phyloP scores from a whole-genome alignment of 2,329 filamentous ascomycete genomes.

The Ophiocordyceps camponoti-floridani region DNA sequence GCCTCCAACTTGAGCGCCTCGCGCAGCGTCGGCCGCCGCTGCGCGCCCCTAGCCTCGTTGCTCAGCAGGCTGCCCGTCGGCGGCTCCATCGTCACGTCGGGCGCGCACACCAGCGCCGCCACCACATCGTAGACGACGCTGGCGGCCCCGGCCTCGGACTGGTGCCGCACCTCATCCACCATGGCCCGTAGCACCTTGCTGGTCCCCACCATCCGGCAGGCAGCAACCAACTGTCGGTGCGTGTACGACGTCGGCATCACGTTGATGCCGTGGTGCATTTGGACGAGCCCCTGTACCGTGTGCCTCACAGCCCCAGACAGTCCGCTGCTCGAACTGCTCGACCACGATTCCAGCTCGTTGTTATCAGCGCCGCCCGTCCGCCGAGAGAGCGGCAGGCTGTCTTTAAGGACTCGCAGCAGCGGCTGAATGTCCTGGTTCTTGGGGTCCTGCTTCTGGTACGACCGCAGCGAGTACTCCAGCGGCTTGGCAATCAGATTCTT shows the following conservation, averaged over 20 bases:
- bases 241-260: slow-evolving; percentile 49
- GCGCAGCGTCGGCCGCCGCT: slow-evolving; percentile 36
- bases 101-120: slow-evolving; percentile 50
- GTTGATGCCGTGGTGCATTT: slow-evolving; percentile 34
- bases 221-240: slow-evolving; percentile 49
- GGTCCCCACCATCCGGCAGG: slow-evolving; percentile 42
- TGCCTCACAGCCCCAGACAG: slow-evolving; percentile 39
- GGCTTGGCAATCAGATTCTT: slow-evolving; percentile 54
- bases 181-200: slow-evolving; percentile 41
- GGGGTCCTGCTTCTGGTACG: slow-evolving; percentile 48
- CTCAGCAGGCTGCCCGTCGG: slow-evolving; percentile 13
- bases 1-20: slow-evolving; percentile 40
- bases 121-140: slow-evolving; percentile 51
- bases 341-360: slow-evolving; percentile 53
- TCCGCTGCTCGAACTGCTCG: slow-evolving; percentile 33
- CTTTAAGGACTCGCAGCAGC: slow-evolving; percentile 46
- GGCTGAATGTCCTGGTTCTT: slow-evolving; percentile 52
- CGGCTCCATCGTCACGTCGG: slow-evolving; percentile 31
- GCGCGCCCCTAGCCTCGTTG: slow-evolving; percentile 17
- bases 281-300: slow-evolving; percentile 42
- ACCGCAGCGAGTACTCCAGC: slow-evolving; percentile 47
- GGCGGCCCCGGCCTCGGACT: slow-evolving; percentile 40
- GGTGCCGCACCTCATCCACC: slow-evolving; percentile 47
- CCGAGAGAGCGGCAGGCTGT: slow-evolving; percentile 37
- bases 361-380: slow-evolving; percentile 44